Evolutionary conservation across 257 asterid genomes (phyloP).

Genomic region (Gentiana straminea): DNA sequence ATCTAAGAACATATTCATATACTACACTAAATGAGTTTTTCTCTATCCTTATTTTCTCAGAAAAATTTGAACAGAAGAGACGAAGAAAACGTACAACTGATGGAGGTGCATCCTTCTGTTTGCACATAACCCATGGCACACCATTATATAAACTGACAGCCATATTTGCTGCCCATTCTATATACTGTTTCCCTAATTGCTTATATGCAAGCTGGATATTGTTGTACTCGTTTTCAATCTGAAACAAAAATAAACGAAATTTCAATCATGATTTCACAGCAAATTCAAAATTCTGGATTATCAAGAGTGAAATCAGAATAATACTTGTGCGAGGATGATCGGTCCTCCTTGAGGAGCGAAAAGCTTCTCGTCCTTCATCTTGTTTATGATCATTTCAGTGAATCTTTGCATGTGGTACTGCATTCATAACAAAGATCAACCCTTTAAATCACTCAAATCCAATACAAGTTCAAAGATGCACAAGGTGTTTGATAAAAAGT

Average conservation of each 20-base stretch:
- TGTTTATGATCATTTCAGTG: constrained; percentile 36
- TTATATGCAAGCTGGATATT: constrained; percentile 61
- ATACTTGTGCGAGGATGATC: constrained; percentile 79
- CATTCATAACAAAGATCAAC: background rate
- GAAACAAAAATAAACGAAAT: background rate
- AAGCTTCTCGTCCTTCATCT: constrained; percentile 58
- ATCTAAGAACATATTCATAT: constrained; percentile 26
- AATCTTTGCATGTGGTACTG: constrained; percentile 73
- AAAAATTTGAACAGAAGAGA: background rate
- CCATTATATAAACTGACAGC: constrained; percentile 42
- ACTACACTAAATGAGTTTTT: no score
- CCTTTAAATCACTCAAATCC: background rate
- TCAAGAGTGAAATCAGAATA: background rate
- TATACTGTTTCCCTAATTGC: constrained; percentile 48
- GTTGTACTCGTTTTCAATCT: constrained; percentile 92
- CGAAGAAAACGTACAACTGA: constrained; percentile 33
- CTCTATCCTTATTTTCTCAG: background rate
- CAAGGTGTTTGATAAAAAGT: background rate
- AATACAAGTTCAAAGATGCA: background rate
- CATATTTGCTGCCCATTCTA: constrained; percentile 84
- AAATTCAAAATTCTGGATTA: background rate
- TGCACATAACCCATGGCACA: constrained; percentile 95
- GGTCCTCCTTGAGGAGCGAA: constrained; percentile 98
- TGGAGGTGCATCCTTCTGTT: constrained; percentile 74
- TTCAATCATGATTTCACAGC: background rate